Base-by-base conservation (phyloP, 176 grass and related monocot species). In the Lolium rigidum region DNA sequence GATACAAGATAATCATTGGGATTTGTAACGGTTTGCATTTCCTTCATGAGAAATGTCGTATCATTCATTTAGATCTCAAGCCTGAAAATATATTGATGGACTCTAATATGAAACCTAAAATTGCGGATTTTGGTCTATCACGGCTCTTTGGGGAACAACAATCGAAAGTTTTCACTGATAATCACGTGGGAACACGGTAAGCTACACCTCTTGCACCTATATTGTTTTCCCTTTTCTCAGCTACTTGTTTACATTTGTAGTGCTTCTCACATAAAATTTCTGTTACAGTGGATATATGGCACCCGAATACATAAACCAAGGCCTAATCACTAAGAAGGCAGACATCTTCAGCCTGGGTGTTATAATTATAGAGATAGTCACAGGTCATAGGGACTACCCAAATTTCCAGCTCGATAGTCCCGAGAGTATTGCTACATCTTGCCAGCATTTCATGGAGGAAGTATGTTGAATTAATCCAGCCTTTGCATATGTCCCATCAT, bases 21-120 rank as follows among this genome's bases (percentile, higher is more conserved):
- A 28, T 65, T 65, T 65, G 62, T 25, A 65, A 28, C 2, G 62
- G 62, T 14, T 67, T 80, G 60, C 15, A 80, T 66, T 80, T 50
- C 16, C 78, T 80, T 51, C 60, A 80, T 0, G 4, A 44, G 2
- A 2, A 80, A 51, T 51, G 44, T 4, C 15, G 28, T 9, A 80
- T 80, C 28, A 5, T 39, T 67, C 78, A 80, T 17, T 9, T 66
- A 3, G 62, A 65, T 13, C 25, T 65, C 16, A 65, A 65, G 2
- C 62, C 62, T 14, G 25, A 65, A 31, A 65, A 65, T 16, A 65
- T 65, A 65, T 65, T 65, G 62, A 2, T 65, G 62, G 62, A 35
- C 12, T 4, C 12, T 16, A 14, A 0, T 0, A 63, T 63, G 60
- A 63, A 0, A 0, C 60, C 22, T 0, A 62, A 62, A 25, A 62